A percentile compares a stretch with the other conserved stretches of the same genome.
These are phyloP conservation scores for Haplosporangium gracile DNA, from an alignment of 192 early-diverging fungal species.

Conservation along the genomic window DNA sequence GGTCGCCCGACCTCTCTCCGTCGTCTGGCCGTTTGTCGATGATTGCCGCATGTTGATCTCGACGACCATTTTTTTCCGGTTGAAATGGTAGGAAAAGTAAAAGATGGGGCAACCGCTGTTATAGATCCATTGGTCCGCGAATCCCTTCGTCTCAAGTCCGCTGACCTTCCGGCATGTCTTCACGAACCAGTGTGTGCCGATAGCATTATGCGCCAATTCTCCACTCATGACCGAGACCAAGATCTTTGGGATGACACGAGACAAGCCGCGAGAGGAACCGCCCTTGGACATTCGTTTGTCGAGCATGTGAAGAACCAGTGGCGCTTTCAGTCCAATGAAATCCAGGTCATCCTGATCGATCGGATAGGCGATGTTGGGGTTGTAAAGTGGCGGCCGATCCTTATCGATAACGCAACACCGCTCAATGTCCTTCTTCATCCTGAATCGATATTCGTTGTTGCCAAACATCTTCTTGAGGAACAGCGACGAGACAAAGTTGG, in stretches of 20 bases:
- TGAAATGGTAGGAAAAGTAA: conserved; percentile 85
- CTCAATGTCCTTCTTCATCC: conserved; percentile 89
- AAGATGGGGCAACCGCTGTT: conserved; percentile 94
- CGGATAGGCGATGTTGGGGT: conserved; percentile 66
- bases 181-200: conserved; percentile 82
- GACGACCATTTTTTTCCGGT: conserved; percentile 96
- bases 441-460: conserved; percentile 89
- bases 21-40: conserved; percentile 65
- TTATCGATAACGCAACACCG: conserved; percentile 87
- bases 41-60: conserved; percentile 88
- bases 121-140: conserved; percentile 96
- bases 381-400: conserved; percentile 88
- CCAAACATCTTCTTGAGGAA: conserved; percentile 89
- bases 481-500: conserved; percentile 78
- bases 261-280: conserved; percentile 75
- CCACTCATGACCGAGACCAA: conserved; percentile 82
- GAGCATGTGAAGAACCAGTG: conserved; percentile 93
- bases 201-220: conserved; percentile 66
- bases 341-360: conserved; percentile 72
- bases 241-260: conserved; percentile 85
- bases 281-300: conserved; percentile 88
- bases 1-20: conserved; percentile 47
- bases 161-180: conserved; percentile 88
- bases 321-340: conserved; percentile 88
- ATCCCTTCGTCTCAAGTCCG: conserved; percentile 81